Conservation (phyloP, 2,329 filamentous ascomycete genomes). For the Aspergillus clavatus region DNA sequence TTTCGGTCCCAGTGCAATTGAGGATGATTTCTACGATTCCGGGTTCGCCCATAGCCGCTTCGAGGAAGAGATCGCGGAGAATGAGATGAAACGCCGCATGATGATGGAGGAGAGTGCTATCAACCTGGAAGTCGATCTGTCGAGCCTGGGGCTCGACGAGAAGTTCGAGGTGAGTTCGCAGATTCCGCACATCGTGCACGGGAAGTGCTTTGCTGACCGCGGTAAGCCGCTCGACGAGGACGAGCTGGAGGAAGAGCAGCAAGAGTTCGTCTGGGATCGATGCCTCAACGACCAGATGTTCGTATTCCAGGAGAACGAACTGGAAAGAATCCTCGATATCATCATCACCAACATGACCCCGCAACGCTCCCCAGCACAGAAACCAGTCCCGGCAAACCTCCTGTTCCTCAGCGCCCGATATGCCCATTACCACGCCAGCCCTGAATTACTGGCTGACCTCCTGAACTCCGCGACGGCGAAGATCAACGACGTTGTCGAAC, state of each 20-base stretch:
- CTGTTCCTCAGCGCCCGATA: slow-evolving; percentile 94
- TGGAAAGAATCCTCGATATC: slow-evolving; percentile 87
- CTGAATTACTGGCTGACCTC: slow-evolving; percentile 74
- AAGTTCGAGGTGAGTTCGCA: slow-evolving; percentile 72
- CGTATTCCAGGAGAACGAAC: slow-evolving; percentile 92
- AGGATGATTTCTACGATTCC: slow-evolving; percentile 87
- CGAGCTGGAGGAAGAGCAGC: slow-evolving; percentile 80
- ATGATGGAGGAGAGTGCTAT: slow-evolving; percentile 99
- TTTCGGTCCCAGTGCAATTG: slow-evolving; percentile 35
- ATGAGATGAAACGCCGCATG: slow-evolving; percentile 79
- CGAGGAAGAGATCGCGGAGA: slow-evolving; percentile 95
- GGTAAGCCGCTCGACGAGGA: slow-evolving; percentile 65
- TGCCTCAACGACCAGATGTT: slow-evolving; percentile 99
- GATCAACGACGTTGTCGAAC: slow-evolving; percentile 95
- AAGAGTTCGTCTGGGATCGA: slow-evolving; percentile 92
- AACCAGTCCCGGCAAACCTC: slow-evolving; percentile 94
- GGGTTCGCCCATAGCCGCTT: slow-evolving; percentile 91
- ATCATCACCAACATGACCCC: slow-evolving; percentile 98
- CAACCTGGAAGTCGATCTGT: slow-evolving; percentile 92
- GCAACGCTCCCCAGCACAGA: slow-evolving; percentile 91
- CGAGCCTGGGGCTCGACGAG: slow-evolving; percentile 93
- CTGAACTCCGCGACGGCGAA: slow-evolving; percentile 86
- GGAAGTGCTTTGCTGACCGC: slow-evolving; percentile 4
- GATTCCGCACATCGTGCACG: no score
- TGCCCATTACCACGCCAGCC: slow-evolving; percentile 90